A percentile compares a stretch with the other conserved stretches of the same genome.
Evolutionary conservation across 2,329 filamentous ascomycete species (phyloP).

Genomic region (Aspergillus versicolor): DNA sequence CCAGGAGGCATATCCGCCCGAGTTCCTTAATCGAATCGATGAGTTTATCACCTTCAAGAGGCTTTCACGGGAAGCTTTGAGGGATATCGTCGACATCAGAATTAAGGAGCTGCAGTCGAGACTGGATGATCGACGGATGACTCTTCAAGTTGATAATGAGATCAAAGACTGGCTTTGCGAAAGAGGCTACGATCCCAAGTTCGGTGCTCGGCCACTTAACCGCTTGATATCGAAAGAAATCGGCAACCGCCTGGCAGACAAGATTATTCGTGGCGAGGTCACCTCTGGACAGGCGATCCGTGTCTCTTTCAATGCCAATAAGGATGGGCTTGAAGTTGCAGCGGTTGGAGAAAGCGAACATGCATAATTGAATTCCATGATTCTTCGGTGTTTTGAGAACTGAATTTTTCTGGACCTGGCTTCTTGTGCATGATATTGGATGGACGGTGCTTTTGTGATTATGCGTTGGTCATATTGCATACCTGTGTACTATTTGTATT

Average conservation of each 20-base stretch:
- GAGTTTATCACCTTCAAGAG: slow-evolving; percentile 96
- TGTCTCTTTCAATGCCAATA: slow-evolving; percentile 66
- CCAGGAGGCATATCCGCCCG: slow-evolving; percentile 71
- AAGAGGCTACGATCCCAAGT: slow-evolving; percentile 85
- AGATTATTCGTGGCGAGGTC: slow-evolving; percentile 83
- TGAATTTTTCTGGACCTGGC: neutral
- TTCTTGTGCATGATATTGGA: neutral
- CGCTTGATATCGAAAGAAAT: slow-evolving; percentile 88
- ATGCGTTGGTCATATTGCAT: slow-evolving; percentile 1
- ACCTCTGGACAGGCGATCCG: slow-evolving; percentile 71
- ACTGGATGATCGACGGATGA: slow-evolving; percentile 82
- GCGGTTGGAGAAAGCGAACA: slow-evolving; percentile 15
- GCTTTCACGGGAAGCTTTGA: slow-evolving; percentile 71
- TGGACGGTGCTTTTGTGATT: neutral
- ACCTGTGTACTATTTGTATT: slow-evolving; percentile 16
- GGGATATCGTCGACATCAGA: slow-evolving; percentile 92
- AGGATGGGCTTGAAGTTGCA: slow-evolving; percentile 56
- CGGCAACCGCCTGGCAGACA: slow-evolving; percentile 82
- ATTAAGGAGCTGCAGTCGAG: slow-evolving; percentile 78
- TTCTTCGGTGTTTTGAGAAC: neutral
- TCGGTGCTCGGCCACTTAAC: slow-evolving; percentile 87
- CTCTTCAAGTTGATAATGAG: slow-evolving; percentile 66
- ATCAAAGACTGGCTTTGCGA: slow-evolving; percentile 86
- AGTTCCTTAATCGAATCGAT: slow-evolving; percentile 95
- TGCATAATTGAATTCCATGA: neutral